These are phyloP conservation scores for Penicillium robsamsonii DNA, from an alignment of 495 filamentous ascomycete genomes.

Conservation along the genomic window DNA sequence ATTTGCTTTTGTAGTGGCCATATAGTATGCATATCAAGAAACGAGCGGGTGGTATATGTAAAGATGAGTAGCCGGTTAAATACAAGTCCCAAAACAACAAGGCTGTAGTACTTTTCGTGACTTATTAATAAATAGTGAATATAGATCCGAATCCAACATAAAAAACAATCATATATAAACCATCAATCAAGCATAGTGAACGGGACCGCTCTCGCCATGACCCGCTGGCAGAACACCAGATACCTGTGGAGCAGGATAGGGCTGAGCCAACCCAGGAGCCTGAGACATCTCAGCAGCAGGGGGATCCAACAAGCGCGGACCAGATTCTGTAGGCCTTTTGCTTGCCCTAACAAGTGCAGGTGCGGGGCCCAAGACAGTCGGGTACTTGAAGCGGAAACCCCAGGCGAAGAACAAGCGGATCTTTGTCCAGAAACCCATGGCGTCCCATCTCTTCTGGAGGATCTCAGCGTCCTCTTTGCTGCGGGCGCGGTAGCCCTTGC, in stretches of 20 bases:
- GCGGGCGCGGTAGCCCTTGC: conserved; percentile 39
- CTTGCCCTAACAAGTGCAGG: conserved; percentile 28
- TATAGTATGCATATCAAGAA: neutral
- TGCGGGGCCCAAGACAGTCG: conserved; percentile 33
- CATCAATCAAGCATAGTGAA: neutral
- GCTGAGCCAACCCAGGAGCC: neutral
- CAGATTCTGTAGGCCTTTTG: conserved; percentile 27
- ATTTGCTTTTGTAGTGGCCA: neutral
- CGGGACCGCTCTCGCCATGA: conserved; percentile 6
- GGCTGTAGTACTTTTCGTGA: neutral
- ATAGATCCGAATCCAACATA: neutral
- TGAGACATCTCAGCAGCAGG: conserved; percentile 12
- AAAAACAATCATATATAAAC: neutral
- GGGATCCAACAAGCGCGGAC: conserved; percentile 18
- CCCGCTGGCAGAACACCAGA: conserved; percentile 1
- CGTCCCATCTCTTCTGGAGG: conserved; percentile 44
- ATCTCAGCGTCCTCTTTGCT: conserved; percentile 39
- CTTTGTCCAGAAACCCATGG: conserved; percentile 34
- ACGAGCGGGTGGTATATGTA: conserved; percentile 4
- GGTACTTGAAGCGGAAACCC: conserved; percentile 52
- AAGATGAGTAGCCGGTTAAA: neutral
- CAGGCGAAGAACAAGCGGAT: conserved; percentile 48
- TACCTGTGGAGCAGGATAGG: neutral
- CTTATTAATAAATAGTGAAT: neutral
- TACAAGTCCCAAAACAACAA: neutral